Conservation (phyloP, 768 basidiomycete species). For the Macrolepiota albuminosa region DNA sequence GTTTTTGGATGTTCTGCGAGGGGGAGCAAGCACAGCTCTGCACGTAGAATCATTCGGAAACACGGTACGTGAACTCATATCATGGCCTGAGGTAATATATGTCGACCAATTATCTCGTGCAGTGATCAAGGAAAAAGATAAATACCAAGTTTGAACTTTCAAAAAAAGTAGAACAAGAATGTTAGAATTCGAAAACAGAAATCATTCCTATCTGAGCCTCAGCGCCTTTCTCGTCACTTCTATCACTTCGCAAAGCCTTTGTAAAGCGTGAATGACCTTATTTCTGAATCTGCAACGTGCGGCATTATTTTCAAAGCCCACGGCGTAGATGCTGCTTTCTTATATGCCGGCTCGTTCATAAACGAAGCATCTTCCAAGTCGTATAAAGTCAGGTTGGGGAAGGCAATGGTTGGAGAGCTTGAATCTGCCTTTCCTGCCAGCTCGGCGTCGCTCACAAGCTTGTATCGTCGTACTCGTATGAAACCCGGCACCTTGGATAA, state of each 20-base stretch:
- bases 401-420: neutral
- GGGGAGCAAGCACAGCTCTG: constrained; percentile 40
- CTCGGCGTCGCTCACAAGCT: constrained; percentile 14
- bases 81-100: neutral
- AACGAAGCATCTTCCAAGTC: constrained; percentile 12
- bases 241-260: constrained; percentile 7
- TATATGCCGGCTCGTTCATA: constrained; percentile 3
- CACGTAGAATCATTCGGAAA: constrained; percentile 43
- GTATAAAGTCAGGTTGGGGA: constrained; percentile 10
- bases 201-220: neutral
- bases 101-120: neutral
- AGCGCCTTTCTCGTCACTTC: neutral
- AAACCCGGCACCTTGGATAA: constrained; percentile 27
- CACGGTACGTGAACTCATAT: constrained; percentile 8
- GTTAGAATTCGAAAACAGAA: too few species aligned
- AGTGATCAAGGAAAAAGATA: neutral
- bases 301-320: constrained; percentile 7
- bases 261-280: constrained; percentile 10
- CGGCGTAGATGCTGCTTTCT: constrained; percentile 7
- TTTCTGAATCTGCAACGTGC: neutral
- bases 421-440: constrained; percentile 12
- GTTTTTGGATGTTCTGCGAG: constrained; percentile 31
- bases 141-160: neutral
- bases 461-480: constrained; percentile 23
- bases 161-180: neutral